Conservation (phyloP, 192 early-diverging fungal species). For the Backusella mclennaniae region DNA sequence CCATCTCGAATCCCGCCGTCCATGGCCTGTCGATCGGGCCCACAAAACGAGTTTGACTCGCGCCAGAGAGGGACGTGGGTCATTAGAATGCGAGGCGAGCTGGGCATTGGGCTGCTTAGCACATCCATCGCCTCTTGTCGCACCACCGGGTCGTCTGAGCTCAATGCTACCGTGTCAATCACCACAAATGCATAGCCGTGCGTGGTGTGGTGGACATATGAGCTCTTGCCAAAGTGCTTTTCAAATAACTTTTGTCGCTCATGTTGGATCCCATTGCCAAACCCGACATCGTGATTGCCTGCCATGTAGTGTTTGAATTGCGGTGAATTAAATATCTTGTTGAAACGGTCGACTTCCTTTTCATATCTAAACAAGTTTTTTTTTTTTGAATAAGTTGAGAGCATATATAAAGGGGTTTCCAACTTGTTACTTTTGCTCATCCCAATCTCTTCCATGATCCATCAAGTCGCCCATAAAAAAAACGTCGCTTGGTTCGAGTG, state of each 20-base stretch:
- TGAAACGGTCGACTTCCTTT: constrained; percentile 53
- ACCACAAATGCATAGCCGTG: constrained; percentile 67
- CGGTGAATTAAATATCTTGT: constrained; percentile 10
- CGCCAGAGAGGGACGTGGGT: constrained; percentile 88
- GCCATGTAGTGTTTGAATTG: constrained; percentile 58
- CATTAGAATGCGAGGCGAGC: constrained; percentile 62
- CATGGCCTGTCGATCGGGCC: constrained; percentile 53
- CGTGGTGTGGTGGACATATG: constrained; percentile 43
- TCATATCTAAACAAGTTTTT: background rate
- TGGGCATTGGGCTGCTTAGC: constrained; percentile 25
- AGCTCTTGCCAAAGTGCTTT: constrained; percentile 51
- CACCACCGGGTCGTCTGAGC: constrained; percentile 35
- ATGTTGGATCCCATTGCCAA: constrained; percentile 56
- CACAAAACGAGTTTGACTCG: constrained; percentile 65
- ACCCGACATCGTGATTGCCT: constrained; percentile 95
- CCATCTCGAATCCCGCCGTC: constrained; percentile 41
- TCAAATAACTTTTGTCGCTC: constrained; percentile 47
- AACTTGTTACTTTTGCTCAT: constrained; percentile 32
- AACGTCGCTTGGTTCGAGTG: constrained; percentile 59
- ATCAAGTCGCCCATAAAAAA: constrained; percentile 88
- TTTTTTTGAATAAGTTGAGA: background rate
- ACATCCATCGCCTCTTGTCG: constrained; percentile 53
- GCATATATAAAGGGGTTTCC: background rate
- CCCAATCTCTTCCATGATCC: constrained; percentile 71
- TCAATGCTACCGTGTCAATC: constrained; percentile 78